Base-by-base conservation (phyloP, 2,329 filamentous ascomycete species). In the Monosporascus ibericus region DNA sequence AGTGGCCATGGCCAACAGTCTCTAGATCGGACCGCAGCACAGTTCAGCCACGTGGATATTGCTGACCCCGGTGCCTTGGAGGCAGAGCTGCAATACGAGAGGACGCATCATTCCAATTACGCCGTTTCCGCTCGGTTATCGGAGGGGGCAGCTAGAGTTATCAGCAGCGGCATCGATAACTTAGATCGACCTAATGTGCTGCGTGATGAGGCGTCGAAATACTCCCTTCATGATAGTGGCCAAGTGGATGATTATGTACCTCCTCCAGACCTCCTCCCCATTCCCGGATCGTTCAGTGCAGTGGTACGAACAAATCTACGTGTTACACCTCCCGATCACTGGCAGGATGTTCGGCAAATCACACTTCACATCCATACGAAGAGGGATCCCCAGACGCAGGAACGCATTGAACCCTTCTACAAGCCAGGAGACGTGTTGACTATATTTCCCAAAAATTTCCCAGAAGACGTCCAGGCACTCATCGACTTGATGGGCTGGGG, bases 301-400 rank as follows among this genome's bases (percentile, higher is more conserved):
- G 78, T 69, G 0, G 66, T 99, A 1, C 63, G 75, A 1, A 67
- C 71, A n/a, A 96, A 95, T 64, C 68, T 75, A 18, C 82, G 92
- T 17, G 69, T 95, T 6, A 99, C 94, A 0, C 85, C 92, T 0
- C 48, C 68, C 1, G 74, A 75, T 1, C 94, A 99, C 71, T 96
- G 90, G 86, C 94, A 99, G 73, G 94, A 99, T 72, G 92, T 97
- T 44, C 87, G 94, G 0, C 81, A 88, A 49, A 70, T 96, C n/a
- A 78, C 75, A 1, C 75, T 97, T 15, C 75, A 73, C 8, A 60
- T 82, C 66, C 11, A 37, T 48, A 54, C 52, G 22, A 36, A 46
- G 39, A 40, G 38, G 42, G 24, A n/a, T 25, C 52, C n/a, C 57
- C 9, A 55, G 6, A 50, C 55, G 18, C 22, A 62, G 2, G 56